These are phyloP conservation scores for Schizothecium vesticola DNA, from an alignment of 495 filamentous ascomycete species.

Conservation along the genomic window DNA sequence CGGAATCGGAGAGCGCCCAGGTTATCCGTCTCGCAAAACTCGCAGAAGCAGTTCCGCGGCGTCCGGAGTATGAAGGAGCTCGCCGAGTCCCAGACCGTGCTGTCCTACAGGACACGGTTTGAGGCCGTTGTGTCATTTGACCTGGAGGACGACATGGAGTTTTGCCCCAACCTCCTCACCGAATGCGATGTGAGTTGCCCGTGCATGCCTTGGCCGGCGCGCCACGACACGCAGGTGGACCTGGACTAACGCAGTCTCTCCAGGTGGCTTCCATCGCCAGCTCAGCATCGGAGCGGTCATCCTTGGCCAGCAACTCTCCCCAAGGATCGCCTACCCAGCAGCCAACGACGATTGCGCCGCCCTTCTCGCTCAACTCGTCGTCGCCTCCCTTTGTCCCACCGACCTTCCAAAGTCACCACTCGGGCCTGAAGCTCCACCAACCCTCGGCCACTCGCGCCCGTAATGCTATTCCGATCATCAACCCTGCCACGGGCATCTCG, in stretches of 20 bases:
- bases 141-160: conserved; percentile 93
- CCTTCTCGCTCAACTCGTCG: conserved; percentile 74
- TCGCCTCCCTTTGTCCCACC: conserved; percentile 65
- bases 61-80: conserved; percentile 84
- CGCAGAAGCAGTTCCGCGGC: conserved; percentile 78
- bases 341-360: conserved; percentile 65
- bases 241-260: conserved; percentile 12
- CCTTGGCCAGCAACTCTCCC: conserved; percentile 88
- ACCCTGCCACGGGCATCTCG: conserved; percentile 84
- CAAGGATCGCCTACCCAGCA: conserved; percentile 74
- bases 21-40: conserved; percentile 69
- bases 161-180: conserved; percentile 88
- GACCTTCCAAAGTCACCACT: conserved; percentile 44
- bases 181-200: conserved; percentile 84
- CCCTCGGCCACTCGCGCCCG: conserved; percentile 79
- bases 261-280: conserved; percentile 81
- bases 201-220: background rate
- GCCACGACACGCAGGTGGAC: background rate
- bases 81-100: conserved; percentile 79
- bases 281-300: conserved; percentile 90
- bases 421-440: conserved; percentile 75
- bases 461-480: conserved; percentile 97
- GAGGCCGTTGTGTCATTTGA: conserved; percentile 94
- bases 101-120: conserved; percentile 49
- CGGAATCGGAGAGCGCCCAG: conserved; percentile 85